phyloP scores from a whole-genome alignment of 331 rosid species.

The Spiraea crenata region DNA sequence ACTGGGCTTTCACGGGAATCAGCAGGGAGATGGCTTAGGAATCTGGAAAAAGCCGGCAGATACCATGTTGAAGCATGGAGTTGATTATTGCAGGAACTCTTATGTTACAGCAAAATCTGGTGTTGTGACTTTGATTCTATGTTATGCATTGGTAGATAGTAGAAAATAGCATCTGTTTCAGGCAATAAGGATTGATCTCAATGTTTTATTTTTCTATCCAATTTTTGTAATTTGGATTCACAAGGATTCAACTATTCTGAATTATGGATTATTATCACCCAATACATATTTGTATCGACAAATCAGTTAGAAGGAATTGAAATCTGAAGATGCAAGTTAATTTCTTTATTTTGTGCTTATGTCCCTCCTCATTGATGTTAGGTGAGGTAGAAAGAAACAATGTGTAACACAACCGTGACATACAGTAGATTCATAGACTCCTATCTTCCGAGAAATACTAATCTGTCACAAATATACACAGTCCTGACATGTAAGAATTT shows the following conservation, averaged over 20 bases:
- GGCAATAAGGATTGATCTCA: not conserved
- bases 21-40: slow-evolving; percentile 70
- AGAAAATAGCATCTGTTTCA: not conserved
- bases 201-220: not conserved
- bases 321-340: no score
- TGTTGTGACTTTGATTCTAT: not conserved
- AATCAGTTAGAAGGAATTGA: no score
- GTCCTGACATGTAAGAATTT: no score
- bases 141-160: not conserved
- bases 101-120: no score
- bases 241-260: not conserved
- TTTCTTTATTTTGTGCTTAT: no score
- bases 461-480: no score
- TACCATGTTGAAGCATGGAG: slow-evolving; percentile 89
- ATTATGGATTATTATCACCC: not conserved
- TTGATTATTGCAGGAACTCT: slow-evolving; percentile 21
- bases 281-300: not conserved
- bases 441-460: no score
- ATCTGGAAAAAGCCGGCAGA: slow-evolving; percentile 65
- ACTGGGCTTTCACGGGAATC: slow-evolving; percentile 59
- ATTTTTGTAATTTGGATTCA: not conserved
- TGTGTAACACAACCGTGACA: no score
- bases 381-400: no score
- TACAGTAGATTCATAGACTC: no score
- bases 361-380: no score